A percentile compares a stretch with the other conserved stretches of the same genome.
phyloP scores from a whole-genome alignment of 2,329 filamentous ascomycete species.

The Colletotrichum chrysophilum region DNA sequence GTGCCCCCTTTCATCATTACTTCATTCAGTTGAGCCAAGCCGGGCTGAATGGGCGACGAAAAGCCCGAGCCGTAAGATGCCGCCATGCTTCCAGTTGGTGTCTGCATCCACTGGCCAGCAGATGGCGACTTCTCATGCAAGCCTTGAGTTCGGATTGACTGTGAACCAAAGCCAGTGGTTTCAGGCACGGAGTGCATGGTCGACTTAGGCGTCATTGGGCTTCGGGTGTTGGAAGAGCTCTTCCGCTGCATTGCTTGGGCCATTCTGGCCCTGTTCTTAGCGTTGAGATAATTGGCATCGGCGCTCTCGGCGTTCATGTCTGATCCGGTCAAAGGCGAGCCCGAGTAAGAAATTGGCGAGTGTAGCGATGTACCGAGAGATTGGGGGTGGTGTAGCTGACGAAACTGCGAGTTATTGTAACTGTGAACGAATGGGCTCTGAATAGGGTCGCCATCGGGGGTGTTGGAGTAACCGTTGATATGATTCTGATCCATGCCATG shows the following conservation, averaged over 20 bases:
- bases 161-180: conserved; percentile 73
- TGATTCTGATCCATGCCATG: conserved; percentile 71
- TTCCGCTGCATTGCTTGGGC: conserved; percentile 73
- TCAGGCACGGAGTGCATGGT: conserved; percentile 77
- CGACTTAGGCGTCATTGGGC: conserved; percentile 88
- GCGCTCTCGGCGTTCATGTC: conserved; percentile 53
- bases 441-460: conserved; percentile 89
- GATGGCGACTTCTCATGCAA: conserved; percentile 83
- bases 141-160: conserved; percentile 76
- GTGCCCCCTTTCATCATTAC: conserved; percentile 87
- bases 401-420: conserved; percentile 80
- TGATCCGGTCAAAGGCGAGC: conserved; percentile 53
- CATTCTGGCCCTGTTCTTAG: conserved; percentile 64
- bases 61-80: conserved; percentile 91
- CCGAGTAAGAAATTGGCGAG: conserved; percentile 55
- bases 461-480: conserved; percentile 85
- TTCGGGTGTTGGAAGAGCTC: conserved; percentile 76
- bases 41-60: conserved; percentile 76
- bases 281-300: conserved; percentile 61
- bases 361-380: conserved; percentile 61
- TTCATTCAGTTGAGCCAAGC: conserved; percentile 82
- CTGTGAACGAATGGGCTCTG: conserved; percentile 86
- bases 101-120: conserved; percentile 84
- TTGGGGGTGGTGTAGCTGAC: conserved; percentile 67
- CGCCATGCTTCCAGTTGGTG: conserved; percentile 76